Evolutionary conservation across 805 yeast genomes (phyloP), one percentile per base, ranked within the genome.

Genomic region (Priceomyces medius): DNA sequence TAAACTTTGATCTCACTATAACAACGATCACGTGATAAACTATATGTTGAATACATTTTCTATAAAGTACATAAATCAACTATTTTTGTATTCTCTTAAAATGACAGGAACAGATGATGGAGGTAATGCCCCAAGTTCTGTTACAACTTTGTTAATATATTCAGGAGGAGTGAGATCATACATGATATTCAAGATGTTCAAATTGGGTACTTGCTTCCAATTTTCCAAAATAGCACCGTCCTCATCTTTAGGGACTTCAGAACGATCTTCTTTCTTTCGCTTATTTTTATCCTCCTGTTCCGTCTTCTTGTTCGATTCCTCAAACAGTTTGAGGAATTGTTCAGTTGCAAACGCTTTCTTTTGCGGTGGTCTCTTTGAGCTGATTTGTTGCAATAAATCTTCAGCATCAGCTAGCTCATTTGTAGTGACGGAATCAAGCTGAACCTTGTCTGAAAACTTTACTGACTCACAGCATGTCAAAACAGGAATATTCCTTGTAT

Each of bases 61-160:
- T 26, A 26, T 31, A 31, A 31, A 12, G 4, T 31, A 31, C 19
- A 12, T 31, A 26, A 16, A n/a, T 27, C 29, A 53, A 16, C 66
- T 58, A 49, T 63, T 66, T 63, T 88, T 88, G 64, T 91, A 93
- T 64, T 93, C 99, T 66, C 98, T 80, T 54, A 93, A 71, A 46
- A 93, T 88, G 37, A 93, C 98, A 20, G 99, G 99, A 43, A 93
- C 98, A 1, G 98, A 88, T n/a, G 95, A 85, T 32, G 99, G 96
- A 8, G 99, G 99, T 51, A 93, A 74, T 2, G 96, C 88, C 20
- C 99, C 99, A 49, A 91, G 80, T 63, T 93, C 99, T 2, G 98
- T 93, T 41, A 93, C 88, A 44, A 93, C 88, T 68, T 93, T 93
- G 61, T 91, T 90, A 55, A 93, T 88, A 57, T 85, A 87, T 51